phyloP scores from a whole-genome alignment of 768 basidiomycete species.

The Melanogaster broomeanus region DNA sequence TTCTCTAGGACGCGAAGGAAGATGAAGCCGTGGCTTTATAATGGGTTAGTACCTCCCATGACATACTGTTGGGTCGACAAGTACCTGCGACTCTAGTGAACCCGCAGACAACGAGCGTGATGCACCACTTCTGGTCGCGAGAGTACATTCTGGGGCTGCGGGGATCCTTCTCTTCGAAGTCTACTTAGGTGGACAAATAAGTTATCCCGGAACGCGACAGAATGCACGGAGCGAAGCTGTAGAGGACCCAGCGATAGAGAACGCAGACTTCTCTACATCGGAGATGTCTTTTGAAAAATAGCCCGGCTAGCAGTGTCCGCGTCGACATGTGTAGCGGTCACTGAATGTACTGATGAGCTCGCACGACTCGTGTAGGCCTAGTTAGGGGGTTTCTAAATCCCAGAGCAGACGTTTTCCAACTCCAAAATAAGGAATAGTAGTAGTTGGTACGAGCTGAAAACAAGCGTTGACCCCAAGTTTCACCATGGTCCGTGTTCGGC shows the following conservation, averaged over 20 bases:
- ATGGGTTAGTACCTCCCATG: background rate
- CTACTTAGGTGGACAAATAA: slow-evolving; percentile 28
- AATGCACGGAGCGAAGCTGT: background rate
- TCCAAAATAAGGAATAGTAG: slow-evolving; percentile 13
- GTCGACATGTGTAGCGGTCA: slow-evolving; percentile 13
- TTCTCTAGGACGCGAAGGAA: too few relatives aligned
- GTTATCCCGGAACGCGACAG: background rate
- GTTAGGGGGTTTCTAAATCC: slow-evolving; percentile 2
- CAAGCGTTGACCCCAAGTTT: background rate
- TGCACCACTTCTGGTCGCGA: slow-evolving; percentile 40
- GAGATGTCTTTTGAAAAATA: background rate
- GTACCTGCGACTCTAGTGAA: slow-evolving; percentile 31
- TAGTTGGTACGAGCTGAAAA: slow-evolving; percentile 8
- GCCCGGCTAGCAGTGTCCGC: slow-evolving; percentile 1
- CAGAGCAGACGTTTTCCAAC: slow-evolving; percentile 15
- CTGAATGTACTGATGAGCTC: slow-evolving; percentile 12
- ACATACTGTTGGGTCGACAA: background rate
- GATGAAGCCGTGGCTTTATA: slow-evolving; percentile 50
- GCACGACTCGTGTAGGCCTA: slow-evolving; percentile 10
- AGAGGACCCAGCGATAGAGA: slow-evolving; percentile 1
- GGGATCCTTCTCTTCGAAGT: slow-evolving; percentile 37
- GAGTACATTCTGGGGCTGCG: slow-evolving; percentile 41
- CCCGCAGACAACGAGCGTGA: slow-evolving; percentile 33
- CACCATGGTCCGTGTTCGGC: slow-evolving; percentile 2
- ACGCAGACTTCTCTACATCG: slow-evolving; percentile 11